phyloP scores from a whole-genome alignment of 139 green algal species.

The Eudorina sp. region DNA sequence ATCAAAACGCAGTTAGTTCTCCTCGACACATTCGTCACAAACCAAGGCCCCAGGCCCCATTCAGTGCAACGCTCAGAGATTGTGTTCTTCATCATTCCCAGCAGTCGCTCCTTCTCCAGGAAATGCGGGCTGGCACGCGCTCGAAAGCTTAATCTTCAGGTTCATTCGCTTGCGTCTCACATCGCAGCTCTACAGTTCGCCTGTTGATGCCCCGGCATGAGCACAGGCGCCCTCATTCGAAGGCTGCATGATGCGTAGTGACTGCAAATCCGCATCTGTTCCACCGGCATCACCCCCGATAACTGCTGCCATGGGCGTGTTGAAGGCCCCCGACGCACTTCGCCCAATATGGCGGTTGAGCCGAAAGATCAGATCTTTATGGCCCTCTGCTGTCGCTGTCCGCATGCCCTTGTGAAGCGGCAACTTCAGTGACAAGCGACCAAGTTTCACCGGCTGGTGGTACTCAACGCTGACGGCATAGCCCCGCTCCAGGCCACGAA shows the following conservation, averaged over 20 bases:
- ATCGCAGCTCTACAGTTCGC: too few relatives aligned
- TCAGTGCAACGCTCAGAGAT: too few relatives aligned
- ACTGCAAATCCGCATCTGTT: background rate
- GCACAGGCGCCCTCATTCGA: background rate
- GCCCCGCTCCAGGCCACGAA: slow-evolving; percentile 56
- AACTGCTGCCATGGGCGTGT: background rate
- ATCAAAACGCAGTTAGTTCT: too few relatives aligned
- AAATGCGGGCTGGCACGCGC: too few relatives aligned
- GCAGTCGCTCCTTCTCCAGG: too few relatives aligned
- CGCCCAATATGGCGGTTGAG: slow-evolving; percentile 58
- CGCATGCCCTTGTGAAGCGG: slow-evolving; percentile 66
- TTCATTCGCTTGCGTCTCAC: too few relatives aligned
- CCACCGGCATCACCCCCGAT: background rate
- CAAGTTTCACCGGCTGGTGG: slow-evolving; percentile 48
- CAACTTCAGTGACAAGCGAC: slow-evolving; percentile 58
- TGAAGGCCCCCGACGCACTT: background rate
- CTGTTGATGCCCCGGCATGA: too few relatives aligned
- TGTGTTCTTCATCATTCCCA: too few relatives aligned
- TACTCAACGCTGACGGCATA: slow-evolving; percentile 62
- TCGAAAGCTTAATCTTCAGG: too few relatives aligned
- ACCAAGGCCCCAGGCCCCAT: too few relatives aligned
- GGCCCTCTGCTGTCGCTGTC: slow-evolving; percentile 58
- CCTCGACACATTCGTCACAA: too few relatives aligned
- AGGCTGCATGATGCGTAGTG: slow-evolving; percentile 6
- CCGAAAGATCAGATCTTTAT: slow-evolving; percentile 65